A percentile compares a stretch with the other conserved stretches of the same genome.
These are phyloP conservation scores for Colletotrichum siamense DNA, from an alignment of 2,329 filamentous ascomycete species.

Conservation along the genomic window DNA sequence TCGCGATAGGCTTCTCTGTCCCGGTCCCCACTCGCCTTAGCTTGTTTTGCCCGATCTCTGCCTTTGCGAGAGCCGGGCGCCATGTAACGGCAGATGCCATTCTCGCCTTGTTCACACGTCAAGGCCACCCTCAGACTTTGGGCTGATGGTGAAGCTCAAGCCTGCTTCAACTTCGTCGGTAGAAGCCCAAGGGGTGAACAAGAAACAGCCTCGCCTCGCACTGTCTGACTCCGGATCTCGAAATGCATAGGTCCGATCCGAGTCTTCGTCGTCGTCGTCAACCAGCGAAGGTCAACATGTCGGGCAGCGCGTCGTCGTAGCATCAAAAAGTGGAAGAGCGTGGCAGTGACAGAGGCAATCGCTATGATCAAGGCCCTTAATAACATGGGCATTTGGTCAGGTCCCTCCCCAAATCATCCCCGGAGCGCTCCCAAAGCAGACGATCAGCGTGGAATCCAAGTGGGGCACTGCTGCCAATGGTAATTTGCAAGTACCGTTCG, in stretches of 20 bases:
- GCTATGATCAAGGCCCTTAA: background rate
- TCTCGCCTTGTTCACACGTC: background rate
- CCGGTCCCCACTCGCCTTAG: slow-evolving; percentile 5
- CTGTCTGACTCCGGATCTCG: background rate
- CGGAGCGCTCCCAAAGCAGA: slow-evolving; percentile 6
- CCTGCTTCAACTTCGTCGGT: background rate
- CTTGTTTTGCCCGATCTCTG: slow-evolving; percentile 21
- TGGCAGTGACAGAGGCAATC: background rate
- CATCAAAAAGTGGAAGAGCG: background rate
- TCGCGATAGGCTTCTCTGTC: slow-evolving; percentile 7
- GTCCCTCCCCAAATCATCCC: background rate
- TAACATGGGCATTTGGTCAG: background rate
- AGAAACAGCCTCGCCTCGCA: background rate
- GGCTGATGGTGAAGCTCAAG: background rate
- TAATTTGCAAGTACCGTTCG: background rate
- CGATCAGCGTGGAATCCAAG: background rate
- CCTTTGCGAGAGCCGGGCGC: background rate
- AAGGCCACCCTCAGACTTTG: background rate
- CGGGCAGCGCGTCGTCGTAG: background rate
- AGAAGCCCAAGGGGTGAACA: background rate
- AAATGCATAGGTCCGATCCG: background rate
- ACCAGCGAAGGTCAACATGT: background rate
- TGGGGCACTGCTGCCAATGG: background rate
- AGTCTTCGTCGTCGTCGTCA: background rate
- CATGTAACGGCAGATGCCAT: background rate